These are phyloP conservation scores for Candida boleticola DNA, from an alignment of 805 yeast species.

Conservation along the genomic window DNA sequence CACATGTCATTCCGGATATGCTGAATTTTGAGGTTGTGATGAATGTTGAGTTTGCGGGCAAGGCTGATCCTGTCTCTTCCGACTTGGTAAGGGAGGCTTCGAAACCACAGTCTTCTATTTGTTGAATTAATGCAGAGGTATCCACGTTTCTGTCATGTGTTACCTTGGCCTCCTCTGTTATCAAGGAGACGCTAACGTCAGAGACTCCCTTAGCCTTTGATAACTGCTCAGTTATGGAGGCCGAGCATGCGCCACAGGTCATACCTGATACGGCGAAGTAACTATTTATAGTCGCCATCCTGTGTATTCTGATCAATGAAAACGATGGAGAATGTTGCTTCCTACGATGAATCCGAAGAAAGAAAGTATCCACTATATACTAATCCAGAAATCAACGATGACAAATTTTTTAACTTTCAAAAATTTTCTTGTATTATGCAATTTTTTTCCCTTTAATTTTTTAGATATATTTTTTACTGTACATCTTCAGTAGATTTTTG, in stretches of 20 bases:
- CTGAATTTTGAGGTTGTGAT: not conserved
- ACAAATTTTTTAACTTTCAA: too few relatives aligned
- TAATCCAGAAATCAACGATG: too few relatives aligned
- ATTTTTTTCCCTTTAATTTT: too few relatives aligned
- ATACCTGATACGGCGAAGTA: slow-evolving; percentile 18
- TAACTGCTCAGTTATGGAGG: slow-evolving; percentile 34
- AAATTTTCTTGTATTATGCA: too few relatives aligned
- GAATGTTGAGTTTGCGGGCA: not conserved
- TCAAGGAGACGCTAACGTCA: slow-evolving; percentile 29
- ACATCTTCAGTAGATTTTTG: too few relatives aligned
- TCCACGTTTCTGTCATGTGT: slow-evolving; percentile 17
- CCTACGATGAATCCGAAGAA: not conserved
- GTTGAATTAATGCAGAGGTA: slow-evolving; percentile 15
- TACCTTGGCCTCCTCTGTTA: slow-evolving; percentile 36
- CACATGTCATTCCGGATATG: slow-evolving; percentile 36
- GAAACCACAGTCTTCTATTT: slow-evolving; percentile 33
- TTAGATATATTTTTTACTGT: too few relatives aligned
- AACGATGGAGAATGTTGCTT: too few relatives aligned
- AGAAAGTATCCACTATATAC: too few relatives aligned
- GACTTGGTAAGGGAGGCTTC: slow-evolving; percentile 11
- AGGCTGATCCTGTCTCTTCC: not conserved
- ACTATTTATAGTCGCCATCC: not conserved
- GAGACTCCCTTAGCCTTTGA: slow-evolving; percentile 21
- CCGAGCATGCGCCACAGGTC: slow-evolving; percentile 46
- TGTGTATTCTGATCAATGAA: not conserved